Conservation (phyloP, 148 eudicot genomes). For the Camellia granthamiana region DNA sequence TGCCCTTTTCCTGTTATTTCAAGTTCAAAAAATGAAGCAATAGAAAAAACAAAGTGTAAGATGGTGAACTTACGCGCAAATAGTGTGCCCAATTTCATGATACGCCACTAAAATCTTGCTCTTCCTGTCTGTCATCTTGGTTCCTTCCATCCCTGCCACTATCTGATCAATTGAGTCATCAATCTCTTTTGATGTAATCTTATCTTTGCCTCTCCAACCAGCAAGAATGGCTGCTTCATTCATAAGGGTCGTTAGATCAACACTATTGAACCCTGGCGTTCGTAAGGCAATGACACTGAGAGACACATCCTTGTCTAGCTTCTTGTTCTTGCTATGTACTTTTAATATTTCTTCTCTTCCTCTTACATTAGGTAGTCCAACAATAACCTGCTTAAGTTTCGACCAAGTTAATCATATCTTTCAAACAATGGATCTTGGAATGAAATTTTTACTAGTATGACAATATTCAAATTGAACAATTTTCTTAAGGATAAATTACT, state of each 20-base stretch:
- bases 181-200: constrained; percentile 55
- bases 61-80: constrained; percentile 68
- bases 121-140: constrained; percentile 89
- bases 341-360: constrained; percentile 73
- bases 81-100: constrained; percentile 86
- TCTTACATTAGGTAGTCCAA: constrained; percentile 70
- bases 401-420: too few relatives aligned
- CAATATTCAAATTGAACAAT: too few relatives aligned
- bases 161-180: constrained; percentile 83
- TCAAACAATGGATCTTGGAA: too few relatives aligned
- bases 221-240: constrained; percentile 94
- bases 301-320: constrained; percentile 55
- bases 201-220: constrained; percentile 74
- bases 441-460: too few relatives aligned
- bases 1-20: too few relatives aligned
- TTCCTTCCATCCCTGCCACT: constrained; percentile 86
- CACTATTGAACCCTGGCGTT: constrained; percentile 89
- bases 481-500: too few relatives aligned
- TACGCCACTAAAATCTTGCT: constrained; percentile 81
- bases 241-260: constrained; percentile 83
- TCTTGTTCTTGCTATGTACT: constrained; percentile 74
- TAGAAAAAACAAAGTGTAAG: not conserved
- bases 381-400: constrained; percentile 40
- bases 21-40: too few relatives aligned
- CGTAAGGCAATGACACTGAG: constrained; percentile 71